Evolutionary conservation across 768 basidiomycete species (phyloP).

Genomic region (Amyloporia xantha): DNA sequence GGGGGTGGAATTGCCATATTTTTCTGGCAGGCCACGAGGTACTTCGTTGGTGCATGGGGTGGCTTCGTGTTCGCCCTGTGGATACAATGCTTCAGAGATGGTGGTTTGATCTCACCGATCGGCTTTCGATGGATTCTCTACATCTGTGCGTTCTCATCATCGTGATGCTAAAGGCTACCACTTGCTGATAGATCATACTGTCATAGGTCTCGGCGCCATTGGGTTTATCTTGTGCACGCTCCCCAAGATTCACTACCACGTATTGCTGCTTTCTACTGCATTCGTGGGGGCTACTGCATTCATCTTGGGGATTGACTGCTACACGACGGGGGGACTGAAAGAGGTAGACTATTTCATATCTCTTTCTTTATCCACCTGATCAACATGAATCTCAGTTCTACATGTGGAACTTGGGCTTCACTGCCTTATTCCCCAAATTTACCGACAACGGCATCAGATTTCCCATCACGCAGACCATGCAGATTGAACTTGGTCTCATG

Average conservation of each 20-base stretch:
- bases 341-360: constrained; percentile 46
- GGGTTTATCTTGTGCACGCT: constrained; percentile 83
- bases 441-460: constrained; percentile 59
- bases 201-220: constrained; percentile 58
- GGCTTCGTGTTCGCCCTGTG: constrained; percentile 85
- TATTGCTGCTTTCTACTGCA: constrained; percentile 81
- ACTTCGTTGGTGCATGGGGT: constrained; percentile 76
- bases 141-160: constrained; percentile 48
- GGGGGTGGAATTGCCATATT: constrained; percentile 86
- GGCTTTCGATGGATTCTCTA: constrained; percentile 87
- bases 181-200: constrained; percentile 4
- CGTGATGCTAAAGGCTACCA: not conserved
- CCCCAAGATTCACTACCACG: constrained; percentile 81
- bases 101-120: constrained; percentile 71
- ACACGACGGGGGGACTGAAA: constrained; percentile 85
- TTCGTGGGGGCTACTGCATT: constrained; percentile 87
- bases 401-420: constrained; percentile 91
- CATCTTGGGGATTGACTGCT: constrained; percentile 92
- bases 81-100: constrained; percentile 79
- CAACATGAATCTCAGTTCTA: constrained; percentile 62
- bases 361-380: constrained; percentile 6
- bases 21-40: constrained; percentile 87
- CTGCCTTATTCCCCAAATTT: constrained; percentile 71
- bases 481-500: constrained; percentile 87
- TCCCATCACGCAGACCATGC: constrained; percentile 85